phyloP scores from a whole-genome alignment of 176 grass and related monocot species.

The Triticum turgidum region DNA sequence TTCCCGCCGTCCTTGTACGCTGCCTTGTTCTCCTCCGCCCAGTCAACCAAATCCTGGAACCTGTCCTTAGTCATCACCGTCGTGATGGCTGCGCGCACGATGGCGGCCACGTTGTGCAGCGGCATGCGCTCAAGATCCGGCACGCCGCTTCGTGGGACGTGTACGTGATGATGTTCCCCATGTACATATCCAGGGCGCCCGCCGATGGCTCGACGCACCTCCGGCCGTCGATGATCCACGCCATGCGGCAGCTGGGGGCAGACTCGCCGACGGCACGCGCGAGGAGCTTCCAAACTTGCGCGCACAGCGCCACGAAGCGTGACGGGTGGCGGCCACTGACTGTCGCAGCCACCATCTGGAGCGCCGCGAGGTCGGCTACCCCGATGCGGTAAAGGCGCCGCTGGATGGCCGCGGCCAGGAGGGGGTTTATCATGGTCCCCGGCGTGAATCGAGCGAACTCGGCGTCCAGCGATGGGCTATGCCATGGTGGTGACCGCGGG shows the following conservation, averaged over 20 bases:
- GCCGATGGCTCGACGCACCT: constrained; percentile 34
- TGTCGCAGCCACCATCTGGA: constrained; percentile 17
- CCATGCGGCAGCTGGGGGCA: constrained; percentile 53
- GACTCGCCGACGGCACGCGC: constrained; percentile 48
- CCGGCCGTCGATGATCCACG: constrained; percentile 62
- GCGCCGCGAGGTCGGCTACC: constrained; percentile 30
- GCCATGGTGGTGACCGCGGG: constrained; percentile 40
- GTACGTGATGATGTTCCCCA: constrained; percentile 65
- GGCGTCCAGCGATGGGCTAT: constrained; percentile 44
- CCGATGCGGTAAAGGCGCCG: constrained; percentile 52
- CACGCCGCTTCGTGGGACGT: constrained; percentile 42
- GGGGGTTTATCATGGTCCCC: constrained; percentile 44
- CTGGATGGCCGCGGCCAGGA: constrained; percentile 39
- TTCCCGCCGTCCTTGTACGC: constrained; percentile 55
- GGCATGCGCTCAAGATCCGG: constrained; percentile 35
- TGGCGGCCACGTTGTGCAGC: constrained; percentile 27
- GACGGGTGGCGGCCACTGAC: constrained; percentile 5
- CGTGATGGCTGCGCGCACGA: constrained; percentile 37
- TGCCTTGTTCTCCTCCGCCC: constrained; percentile 63
- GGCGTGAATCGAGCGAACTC: constrained; percentile 49
- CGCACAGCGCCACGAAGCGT: constrained; percentile 53
- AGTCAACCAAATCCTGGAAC: constrained; percentile 71
- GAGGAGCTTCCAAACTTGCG: constrained; percentile 67
- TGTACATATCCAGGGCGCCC: constrained; percentile 42
- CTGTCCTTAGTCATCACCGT: constrained; percentile 30